Evolutionary conservation across 495 filamentous ascomycete genomes (phyloP).

Genomic region (Penicillium lagena): DNA sequence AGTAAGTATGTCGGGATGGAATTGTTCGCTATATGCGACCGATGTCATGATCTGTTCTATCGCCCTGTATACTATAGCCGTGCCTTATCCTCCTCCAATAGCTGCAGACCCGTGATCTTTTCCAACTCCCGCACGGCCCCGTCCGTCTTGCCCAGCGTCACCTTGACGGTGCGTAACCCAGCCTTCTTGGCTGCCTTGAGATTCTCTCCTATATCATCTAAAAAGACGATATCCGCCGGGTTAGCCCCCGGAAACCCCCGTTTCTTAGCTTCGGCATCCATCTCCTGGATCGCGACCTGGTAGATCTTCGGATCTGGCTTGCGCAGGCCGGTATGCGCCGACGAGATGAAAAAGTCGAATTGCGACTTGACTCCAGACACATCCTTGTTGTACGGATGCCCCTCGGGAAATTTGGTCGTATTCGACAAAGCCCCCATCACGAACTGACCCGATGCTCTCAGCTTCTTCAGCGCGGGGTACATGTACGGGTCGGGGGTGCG

Average conservation of each 20-base stretch:
- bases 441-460: constrained; percentile 57
- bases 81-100: constrained; percentile 43
- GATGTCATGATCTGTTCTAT: not conserved
- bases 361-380: constrained; percentile 44
- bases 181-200: constrained; percentile 68
- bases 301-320: constrained; percentile 87
- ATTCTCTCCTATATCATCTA: constrained; percentile 96
- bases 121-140: constrained; percentile 71
- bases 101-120: constrained; percentile 45
- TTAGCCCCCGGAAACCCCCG: constrained; percentile 49
- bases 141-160: constrained; percentile 67
- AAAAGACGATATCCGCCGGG: constrained; percentile 70
- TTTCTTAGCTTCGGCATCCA: constrained; percentile 53
- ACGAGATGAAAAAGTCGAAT: constrained; percentile 81
- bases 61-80: constrained; percentile 17
- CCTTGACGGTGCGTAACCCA: constrained; percentile 81
- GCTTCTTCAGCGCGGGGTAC: constrained; percentile 70
- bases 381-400: constrained; percentile 49
- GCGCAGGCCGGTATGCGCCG: constrained; percentile 77
- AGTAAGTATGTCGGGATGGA: too few species aligned
- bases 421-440: constrained; percentile 82
- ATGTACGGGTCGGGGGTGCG: constrained; percentile 75
- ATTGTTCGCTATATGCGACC: too few species aligned
- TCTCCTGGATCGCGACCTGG: constrained; percentile 56
- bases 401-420: constrained; percentile 72